These are phyloP conservation scores for Macrolepiota fuliginosa DNA, from an alignment of 768 basidiomycete species.

Conservation along the genomic window DNA sequence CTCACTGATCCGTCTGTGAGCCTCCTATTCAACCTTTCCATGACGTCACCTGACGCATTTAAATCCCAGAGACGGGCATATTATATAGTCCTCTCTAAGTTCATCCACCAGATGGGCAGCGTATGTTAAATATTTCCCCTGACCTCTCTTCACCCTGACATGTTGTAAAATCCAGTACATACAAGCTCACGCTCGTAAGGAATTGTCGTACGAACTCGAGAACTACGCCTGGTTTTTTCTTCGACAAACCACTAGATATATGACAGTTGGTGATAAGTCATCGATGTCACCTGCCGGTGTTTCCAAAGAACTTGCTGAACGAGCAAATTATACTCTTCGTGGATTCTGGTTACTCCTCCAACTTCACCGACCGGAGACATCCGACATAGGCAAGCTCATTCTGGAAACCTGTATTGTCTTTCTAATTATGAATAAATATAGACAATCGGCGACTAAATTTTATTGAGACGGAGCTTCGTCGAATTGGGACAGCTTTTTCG, in stretches of 20 bases:
- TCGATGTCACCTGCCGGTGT: too few relatives aligned
- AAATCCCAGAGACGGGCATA: neutral
- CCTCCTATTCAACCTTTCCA: neutral
- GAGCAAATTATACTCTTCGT: neutral
- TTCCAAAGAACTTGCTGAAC: neutral
- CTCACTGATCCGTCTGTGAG: neutral
- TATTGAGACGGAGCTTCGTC: neutral
- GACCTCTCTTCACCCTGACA: neutral
- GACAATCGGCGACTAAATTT: neutral
- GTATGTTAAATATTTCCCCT: neutral
- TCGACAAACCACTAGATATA: neutral
- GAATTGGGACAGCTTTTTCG: neutral
- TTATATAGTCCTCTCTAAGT: neutral
- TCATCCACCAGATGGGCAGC: neutral
- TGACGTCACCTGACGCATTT: neutral
- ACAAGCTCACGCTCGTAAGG: neutral
- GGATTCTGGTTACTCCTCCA: neutral
- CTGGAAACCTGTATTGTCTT: neutral
- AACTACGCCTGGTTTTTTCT: conserved; percentile 1
- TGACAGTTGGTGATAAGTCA: neutral
- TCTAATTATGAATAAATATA: neutral
- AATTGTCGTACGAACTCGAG: neutral
- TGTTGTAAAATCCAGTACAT: neutral
- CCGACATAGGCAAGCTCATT: neutral
- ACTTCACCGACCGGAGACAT: neutral